Base-by-base conservation (phyloP, 495 filamentous ascomycete genomes). In the Xylaria telfairii region DNA sequence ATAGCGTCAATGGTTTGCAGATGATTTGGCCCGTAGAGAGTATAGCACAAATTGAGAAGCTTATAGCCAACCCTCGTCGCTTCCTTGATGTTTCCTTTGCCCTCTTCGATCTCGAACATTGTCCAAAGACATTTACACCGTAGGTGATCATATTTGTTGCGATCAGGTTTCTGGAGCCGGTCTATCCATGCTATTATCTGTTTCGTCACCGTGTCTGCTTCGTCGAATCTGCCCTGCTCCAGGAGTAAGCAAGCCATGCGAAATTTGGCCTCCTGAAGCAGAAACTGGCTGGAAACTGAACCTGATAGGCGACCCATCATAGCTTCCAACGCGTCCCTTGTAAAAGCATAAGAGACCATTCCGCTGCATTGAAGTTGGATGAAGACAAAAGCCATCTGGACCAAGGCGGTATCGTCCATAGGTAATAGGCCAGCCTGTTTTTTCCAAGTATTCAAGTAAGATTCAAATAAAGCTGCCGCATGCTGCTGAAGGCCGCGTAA, bases 311-410 rank as follows among this genome's bases (percentile, higher is more conserved):
- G 59, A 13, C 59, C 49, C 28, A 75, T 67, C 65, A 77, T 73
- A 19, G 21, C 70, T 30, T 71, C 59, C 32, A 75, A 56, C 3
- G 73, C 61, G 13, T 71, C 71, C 32, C 73, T 72, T 12, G 72
- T 62, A 4, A 77, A 69, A n/a, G 62, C 68, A 49, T 65, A 72
- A 17, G 71, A 72, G 15, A 77, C 64, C 54, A 77, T 28, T 4
- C 75, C 75, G 10, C 71, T 74, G 41, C 75, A 77, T 34, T 75
- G 75, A 10, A 77, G 70, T 57, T 77, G 75, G 42, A 75, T 77
- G 24, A 75, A 75, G 21, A 77, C 75, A 30, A 77, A 77, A 7
- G 71, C 71, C 34, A 74, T 74, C n/a, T 77, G 73, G 4, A 75
- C 60, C 42, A 73, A 57, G 13, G 68, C 70, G n/a, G 71, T 73